phyloP scores from a whole-genome alignment of 805 yeast species.

The Cyberlindnera sargentensis region DNA sequence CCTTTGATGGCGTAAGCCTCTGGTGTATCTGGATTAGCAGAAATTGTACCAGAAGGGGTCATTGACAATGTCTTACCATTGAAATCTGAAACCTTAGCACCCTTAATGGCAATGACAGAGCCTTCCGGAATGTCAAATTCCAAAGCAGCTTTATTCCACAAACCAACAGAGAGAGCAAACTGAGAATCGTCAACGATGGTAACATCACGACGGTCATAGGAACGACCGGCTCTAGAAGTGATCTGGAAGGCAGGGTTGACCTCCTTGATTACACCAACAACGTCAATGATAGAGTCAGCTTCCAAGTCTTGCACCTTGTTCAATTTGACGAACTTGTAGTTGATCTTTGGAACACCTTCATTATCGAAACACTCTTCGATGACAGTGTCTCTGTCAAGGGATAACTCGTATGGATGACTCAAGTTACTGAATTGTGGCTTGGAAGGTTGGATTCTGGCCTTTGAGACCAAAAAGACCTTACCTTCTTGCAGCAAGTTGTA shows the following conservation, averaged over 20 bases:
- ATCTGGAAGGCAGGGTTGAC: slow-evolving; percentile 73
- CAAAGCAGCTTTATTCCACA: slow-evolving; percentile 86
- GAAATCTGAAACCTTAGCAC: slow-evolving; percentile 83
- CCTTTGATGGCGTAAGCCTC: slow-evolving; percentile 88
- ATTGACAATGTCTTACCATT: slow-evolving; percentile 79
- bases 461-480: slow-evolving; percentile 76
- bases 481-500: slow-evolving; percentile 80
- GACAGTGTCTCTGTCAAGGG: slow-evolving; percentile 70
- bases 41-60: slow-evolving; percentile 68
- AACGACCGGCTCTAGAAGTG: slow-evolving; percentile 84
- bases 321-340: slow-evolving; percentile 69
- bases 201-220: slow-evolving; percentile 88
- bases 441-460: slow-evolving; percentile 74
- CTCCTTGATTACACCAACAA: slow-evolving; percentile 76
- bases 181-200: slow-evolving; percentile 80
- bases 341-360: slow-evolving; percentile 69
- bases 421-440: slow-evolving; percentile 81
- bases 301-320: slow-evolving; percentile 60
- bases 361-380: slow-evolving; percentile 61
- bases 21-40: slow-evolving; percentile 79
- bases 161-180: slow-evolving; percentile 66
- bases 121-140: slow-evolving; percentile 71
- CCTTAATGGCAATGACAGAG: slow-evolving; percentile 86
- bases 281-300: slow-evolving; percentile 71
- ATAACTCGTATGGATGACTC: slow-evolving; percentile 82